phyloP scores from a whole-genome alignment of 495 filamentous ascomycete genomes.

The Tuber brumale region DNA sequence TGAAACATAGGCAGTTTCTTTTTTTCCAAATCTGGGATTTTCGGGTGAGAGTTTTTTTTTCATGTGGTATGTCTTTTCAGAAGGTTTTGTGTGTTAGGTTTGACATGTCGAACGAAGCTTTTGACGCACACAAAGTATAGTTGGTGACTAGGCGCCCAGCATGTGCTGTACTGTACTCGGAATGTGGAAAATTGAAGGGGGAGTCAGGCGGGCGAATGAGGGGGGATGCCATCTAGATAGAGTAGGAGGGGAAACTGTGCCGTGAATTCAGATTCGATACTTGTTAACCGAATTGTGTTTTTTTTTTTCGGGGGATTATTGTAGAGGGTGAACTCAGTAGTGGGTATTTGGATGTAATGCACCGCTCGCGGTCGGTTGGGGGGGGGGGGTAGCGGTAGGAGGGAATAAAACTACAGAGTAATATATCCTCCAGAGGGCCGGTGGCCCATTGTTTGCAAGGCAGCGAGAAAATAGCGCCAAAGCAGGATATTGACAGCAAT shows the following conservation, averaged over 20 bases:
- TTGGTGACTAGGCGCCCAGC: neutral
- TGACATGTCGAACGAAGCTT: neutral
- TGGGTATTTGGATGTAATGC: too few species aligned
- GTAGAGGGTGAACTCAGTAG: too few species aligned
- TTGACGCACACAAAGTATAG: neutral
- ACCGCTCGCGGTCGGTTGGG: too few species aligned
- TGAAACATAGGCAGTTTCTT: neutral
- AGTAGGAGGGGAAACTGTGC: neutral
- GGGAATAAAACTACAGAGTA: too few species aligned
- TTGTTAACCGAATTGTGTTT: neutral
- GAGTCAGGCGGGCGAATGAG: neutral
- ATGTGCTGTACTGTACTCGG: neutral
- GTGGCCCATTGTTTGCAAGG: neutral
- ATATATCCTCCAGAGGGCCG: too few species aligned
- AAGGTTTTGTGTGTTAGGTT: neutral
- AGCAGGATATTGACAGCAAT: neutral
- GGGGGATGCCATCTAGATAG: neutral
- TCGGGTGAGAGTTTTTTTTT: neutral
- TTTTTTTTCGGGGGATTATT: too few species aligned
- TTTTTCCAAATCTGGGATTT: neutral
- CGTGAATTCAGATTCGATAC: neutral
- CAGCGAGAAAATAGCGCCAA: too few species aligned
- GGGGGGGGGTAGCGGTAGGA: too few species aligned
- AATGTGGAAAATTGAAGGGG: neutral
- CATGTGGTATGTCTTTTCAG: neutral